Evolutionary conservation across 1,139 yeast species (phyloP).

Genomic region (Blastobotrys persicus): DNA sequence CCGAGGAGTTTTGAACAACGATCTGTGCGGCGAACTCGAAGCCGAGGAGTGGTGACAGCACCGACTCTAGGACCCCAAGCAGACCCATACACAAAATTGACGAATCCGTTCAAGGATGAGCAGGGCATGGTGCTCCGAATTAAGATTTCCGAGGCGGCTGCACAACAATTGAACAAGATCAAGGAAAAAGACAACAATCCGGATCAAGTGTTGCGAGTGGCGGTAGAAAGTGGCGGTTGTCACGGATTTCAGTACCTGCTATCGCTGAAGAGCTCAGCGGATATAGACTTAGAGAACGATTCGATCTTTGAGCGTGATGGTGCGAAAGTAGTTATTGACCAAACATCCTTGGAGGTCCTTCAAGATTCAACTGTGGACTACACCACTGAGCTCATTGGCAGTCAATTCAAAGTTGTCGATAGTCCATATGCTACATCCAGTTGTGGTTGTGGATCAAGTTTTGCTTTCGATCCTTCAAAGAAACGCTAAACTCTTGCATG

Average conservation of each 20-base stretch:
- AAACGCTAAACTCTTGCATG: slow-evolving; percentile 16
- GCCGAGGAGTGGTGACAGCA: slow-evolving; percentile 13
- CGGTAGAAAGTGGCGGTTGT: slow-evolving; percentile 98
- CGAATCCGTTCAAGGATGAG: slow-evolving; percentile 35
- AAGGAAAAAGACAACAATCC: slow-evolving; percentile 57
- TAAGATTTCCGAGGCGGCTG: slow-evolving; percentile 47
- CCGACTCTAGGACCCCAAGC: slow-evolving; percentile 25
- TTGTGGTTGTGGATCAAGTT: slow-evolving; percentile 96
- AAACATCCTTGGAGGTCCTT: slow-evolving; percentile 72
- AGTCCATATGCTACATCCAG: slow-evolving; percentile 88
- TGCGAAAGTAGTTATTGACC: slow-evolving; percentile 75
- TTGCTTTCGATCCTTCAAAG: slow-evolving; percentile 79
- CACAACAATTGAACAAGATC: slow-evolving; percentile 54
- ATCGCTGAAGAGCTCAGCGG: slow-evolving; percentile 52
- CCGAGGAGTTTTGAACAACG: neutral
- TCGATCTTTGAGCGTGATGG: slow-evolving; percentile 63
- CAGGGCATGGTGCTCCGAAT: slow-evolving; percentile 37
- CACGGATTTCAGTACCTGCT: slow-evolving; percentile 94
- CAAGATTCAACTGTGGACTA: slow-evolving; percentile 88
- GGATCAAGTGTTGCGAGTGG: slow-evolving; percentile 62
- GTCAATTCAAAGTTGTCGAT: slow-evolving; percentile 86
- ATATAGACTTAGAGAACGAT: slow-evolving; percentile 44
- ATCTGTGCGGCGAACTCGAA: neutral
- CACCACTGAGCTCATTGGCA: slow-evolving; percentile 89
- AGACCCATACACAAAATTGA: slow-evolving; percentile 27